Conservation (phyloP, 495 filamentous ascomycete species). For the Rhypophila decipiens region DNA sequence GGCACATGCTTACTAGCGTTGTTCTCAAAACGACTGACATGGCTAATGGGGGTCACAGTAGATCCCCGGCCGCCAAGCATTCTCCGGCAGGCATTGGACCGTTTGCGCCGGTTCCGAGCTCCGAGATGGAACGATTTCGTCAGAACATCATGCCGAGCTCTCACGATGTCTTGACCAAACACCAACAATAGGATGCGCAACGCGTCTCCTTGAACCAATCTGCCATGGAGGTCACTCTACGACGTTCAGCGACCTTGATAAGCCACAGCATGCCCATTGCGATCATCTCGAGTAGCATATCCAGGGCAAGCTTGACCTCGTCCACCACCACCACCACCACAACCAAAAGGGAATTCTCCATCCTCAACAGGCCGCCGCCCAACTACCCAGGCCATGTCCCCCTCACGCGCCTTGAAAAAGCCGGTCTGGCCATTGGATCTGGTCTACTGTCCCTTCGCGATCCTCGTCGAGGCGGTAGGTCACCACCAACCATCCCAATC, state of each 20-base stretch:
- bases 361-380: conserved; percentile 71
- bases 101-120: not conserved
- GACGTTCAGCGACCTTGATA: conserved; percentile 14
- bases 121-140: conserved; percentile 9
- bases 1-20: too few relatives aligned
- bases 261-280: conserved; percentile 4
- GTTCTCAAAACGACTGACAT: too few relatives aligned
- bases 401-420: conserved; percentile 68
- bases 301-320: not conserved
- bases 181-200: conserved; percentile 9
- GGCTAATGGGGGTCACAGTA: too few relatives aligned
- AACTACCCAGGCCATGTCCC: conserved; percentile 92
- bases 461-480: conserved; percentile 66
- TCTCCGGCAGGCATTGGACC: too few relatives aligned
- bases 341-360: conserved; percentile 52
- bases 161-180: not conserved
- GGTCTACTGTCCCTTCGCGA: conserved; percentile 73
- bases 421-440: conserved; percentile 73
- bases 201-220: conserved; percentile 3
- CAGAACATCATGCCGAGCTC: conserved; percentile 3
- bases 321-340: not conserved
- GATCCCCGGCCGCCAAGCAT: too few relatives aligned
- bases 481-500: not conserved
- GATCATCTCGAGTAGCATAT: not conserved
- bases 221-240: conserved; percentile 23